phyloP scores from a whole-genome alignment of 1,284 basidiomycete genomes.

The Phylloboletellus chloephorus region DNA sequence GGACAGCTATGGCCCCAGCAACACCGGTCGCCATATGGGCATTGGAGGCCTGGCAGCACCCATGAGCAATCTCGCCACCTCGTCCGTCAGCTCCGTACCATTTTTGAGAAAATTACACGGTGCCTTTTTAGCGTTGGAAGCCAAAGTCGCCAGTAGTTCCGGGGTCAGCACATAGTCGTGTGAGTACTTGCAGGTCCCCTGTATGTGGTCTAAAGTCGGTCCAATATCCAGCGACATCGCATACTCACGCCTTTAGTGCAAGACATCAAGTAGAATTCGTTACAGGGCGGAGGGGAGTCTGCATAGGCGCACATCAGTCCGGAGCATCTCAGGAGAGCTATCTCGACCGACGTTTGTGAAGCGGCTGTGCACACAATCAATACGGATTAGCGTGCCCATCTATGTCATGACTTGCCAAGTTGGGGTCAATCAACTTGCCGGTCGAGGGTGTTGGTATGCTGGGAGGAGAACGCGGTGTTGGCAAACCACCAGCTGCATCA shows the following conservation, averaged over 20 bases:
- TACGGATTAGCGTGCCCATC: conserved; percentile 13
- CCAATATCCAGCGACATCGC: neutral
- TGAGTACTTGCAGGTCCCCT: conserved; percentile 74
- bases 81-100: conserved; percentile 36
- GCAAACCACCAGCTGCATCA: conserved; percentile 46
- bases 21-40: conserved; percentile 64
- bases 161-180: conserved; percentile 67
- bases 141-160: conserved; percentile 61
- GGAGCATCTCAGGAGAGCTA: conserved; percentile 1
- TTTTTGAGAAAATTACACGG: conserved; percentile 77
- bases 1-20: conserved; percentile 82
- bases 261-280: conserved; percentile 72
- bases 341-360: conserved; percentile 45
- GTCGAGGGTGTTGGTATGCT: conserved; percentile 27
- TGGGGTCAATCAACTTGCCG: conserved; percentile 48
- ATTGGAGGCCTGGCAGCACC: conserved; percentile 49
- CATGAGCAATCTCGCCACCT: conserved; percentile 1
- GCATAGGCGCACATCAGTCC: conserved; percentile 15
- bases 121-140: conserved; percentile 71
- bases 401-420: conserved; percentile 38
- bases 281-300: conserved; percentile 66
- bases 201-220: conserved; percentile 12
- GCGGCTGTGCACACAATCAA: conserved; percentile 34
- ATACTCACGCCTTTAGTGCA: conserved; percentile 68
- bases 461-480: conserved; percentile 51